Percentiles rank a stretch among this genome's conserved stretches.
Evolutionary conservation across 345 rosid genomes (phyloP).

Genomic region (Crucihimalaya himalaica): DNA sequence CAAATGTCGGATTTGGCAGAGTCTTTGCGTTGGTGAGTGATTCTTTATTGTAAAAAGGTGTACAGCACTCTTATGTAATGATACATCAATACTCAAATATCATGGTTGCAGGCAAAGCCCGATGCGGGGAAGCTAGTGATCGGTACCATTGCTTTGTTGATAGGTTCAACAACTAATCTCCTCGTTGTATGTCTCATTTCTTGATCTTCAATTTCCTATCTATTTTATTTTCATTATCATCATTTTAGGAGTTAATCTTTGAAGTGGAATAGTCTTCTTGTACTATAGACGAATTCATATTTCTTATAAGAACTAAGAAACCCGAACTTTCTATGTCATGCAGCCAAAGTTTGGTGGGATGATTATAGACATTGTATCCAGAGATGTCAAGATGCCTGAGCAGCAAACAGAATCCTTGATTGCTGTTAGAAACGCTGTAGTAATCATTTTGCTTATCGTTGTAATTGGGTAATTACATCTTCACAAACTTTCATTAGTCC

Average conservation of each 20-base stretch:
- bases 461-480: constrained; percentile 51
- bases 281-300: neutral
- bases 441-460: constrained; percentile 53
- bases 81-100: neutral
- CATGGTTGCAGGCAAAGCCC: constrained; percentile 62
- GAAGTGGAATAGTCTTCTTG: neutral
- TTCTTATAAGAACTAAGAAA: neutral
- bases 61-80: neutral
- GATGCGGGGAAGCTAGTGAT: constrained; percentile 74
- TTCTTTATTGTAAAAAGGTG: neutral
- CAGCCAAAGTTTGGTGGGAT: constrained; percentile 72
- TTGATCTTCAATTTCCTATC: constrained; percentile 6
- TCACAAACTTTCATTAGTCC: neutral
- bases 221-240: neutral
- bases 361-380: constrained; percentile 67
- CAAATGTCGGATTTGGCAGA: constrained; percentile 70
- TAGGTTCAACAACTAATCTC: constrained; percentile 71
- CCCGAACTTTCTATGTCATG: neutral
- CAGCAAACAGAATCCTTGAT: constrained; percentile 48
- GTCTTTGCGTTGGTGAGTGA: constrained; percentile 70
- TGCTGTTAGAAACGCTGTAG: constrained; percentile 52
- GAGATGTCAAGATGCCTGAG: constrained; percentile 50
- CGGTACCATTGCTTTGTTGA: constrained; percentile 73
- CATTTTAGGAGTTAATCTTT: neutral
- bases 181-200: constrained; percentile 56